These are phyloP conservation scores for Puccinia triticina DNA, from an alignment of 1,284 basidiomycete genomes.

Conservation along the genomic window DNA sequence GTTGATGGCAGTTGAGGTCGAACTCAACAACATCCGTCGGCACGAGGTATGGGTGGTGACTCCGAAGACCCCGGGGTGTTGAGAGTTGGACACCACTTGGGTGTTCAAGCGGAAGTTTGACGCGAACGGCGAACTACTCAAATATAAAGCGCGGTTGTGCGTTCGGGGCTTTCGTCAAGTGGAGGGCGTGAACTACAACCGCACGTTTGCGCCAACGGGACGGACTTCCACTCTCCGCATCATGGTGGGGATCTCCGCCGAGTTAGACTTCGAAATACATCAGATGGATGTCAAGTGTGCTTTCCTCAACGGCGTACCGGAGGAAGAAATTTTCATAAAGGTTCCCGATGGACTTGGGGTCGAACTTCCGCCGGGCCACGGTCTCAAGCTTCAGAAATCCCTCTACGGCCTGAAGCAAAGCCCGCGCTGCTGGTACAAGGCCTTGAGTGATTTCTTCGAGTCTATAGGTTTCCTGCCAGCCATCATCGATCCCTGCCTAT, in stretches of 20 bases:
- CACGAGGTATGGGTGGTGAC: no score
- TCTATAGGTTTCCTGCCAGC: neutral
- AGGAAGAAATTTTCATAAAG: neutral
- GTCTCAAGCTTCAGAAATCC: neutral
- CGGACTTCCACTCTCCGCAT: neutral
- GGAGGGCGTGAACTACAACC: neutral
- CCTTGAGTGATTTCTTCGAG: neutral
- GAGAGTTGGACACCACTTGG: neutral
- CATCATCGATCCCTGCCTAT: neutral
- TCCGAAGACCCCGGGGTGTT: no score
- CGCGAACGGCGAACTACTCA: neutral
- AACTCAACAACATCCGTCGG: no score
- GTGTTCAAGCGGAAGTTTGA: neutral
- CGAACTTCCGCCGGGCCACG: neutral
- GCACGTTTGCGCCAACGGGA: neutral
- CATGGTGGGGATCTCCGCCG: neutral
- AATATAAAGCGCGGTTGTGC: neutral
- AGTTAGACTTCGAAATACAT: neutral
- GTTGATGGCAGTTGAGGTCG: no score
- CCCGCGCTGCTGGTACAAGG: neutral
- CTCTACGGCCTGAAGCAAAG: constrained; percentile 3
- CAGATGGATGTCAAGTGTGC: constrained; percentile 5
- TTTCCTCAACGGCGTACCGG: neutral
- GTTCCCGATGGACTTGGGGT: neutral
- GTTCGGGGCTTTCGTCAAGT: constrained; percentile 3